Evolutionary conservation across 2,329 filamentous ascomycete genomes (phyloP).

Genomic region (Clonostachys solani): DNA sequence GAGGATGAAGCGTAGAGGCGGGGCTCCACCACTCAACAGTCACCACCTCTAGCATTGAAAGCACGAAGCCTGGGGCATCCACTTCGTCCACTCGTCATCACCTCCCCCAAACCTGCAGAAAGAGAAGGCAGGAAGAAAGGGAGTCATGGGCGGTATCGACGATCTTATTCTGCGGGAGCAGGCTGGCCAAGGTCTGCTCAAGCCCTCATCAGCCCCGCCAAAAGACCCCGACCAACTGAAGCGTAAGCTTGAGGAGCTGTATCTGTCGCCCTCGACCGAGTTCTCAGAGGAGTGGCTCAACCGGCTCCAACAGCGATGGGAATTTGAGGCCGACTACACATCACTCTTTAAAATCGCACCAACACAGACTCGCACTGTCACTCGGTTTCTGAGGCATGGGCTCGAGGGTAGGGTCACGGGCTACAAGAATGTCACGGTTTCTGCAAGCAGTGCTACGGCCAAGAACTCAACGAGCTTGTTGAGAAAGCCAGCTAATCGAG

Average conservation of each 20-base stretch:
- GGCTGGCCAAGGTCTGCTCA: slow-evolving; percentile 7
- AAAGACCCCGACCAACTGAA: slow-evolving; percentile 61
- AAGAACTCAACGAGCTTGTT: slow-evolving; percentile 92
- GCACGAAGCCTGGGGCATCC: no score
- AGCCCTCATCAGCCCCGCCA: slow-evolving; percentile 3
- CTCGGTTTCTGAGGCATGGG: slow-evolving; percentile 85
- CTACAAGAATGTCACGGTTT: slow-evolving; percentile 90
- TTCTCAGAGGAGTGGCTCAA: slow-evolving; percentile 89
- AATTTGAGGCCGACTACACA: slow-evolving; percentile 73
- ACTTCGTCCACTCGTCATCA: neutral
- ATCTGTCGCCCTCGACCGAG: slow-evolving; percentile 71
- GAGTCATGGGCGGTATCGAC: slow-evolving; percentile 27
- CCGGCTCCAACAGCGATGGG: slow-evolving; percentile 84
- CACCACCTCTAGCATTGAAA: no score
- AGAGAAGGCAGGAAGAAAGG: neutral
- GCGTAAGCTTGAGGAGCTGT: slow-evolving; percentile 67
- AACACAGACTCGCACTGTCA: slow-evolving; percentile 92
- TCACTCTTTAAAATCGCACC: slow-evolving; percentile 83
- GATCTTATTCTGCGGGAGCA: slow-evolving; percentile 21
- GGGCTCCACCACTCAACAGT: no score
- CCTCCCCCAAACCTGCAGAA: slow-evolving; percentile 1
- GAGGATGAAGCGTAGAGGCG: no score
- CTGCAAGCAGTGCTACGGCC: slow-evolving; percentile 81
- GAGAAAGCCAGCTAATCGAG: slow-evolving; percentile 79
- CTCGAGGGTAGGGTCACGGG: slow-evolving; percentile 89